These are phyloP conservation scores for Periconia sp. DNA, from an alignment of 2,329 filamentous ascomycete species.

Conservation along the genomic window DNA sequence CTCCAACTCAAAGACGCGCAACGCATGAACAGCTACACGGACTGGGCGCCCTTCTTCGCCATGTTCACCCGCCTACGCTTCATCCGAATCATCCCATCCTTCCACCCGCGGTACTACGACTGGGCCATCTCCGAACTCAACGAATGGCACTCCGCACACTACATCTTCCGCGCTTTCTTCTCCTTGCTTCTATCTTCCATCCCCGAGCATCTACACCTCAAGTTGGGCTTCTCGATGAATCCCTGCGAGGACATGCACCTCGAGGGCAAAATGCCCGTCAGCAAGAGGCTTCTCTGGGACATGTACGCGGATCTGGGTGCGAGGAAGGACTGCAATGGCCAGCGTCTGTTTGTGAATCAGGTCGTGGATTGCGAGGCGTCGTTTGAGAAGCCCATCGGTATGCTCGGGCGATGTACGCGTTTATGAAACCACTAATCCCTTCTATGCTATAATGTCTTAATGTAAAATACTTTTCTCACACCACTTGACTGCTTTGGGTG, in stretches of 20 bases:
- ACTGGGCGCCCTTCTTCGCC: constrained; percentile 30
- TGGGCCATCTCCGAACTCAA: constrained; percentile 28
- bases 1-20: constrained; percentile 33
- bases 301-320: constrained; percentile 25
- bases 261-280: constrained; percentile 15
- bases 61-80: constrained; percentile 20
- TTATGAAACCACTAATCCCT: not conserved
- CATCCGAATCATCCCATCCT: constrained; percentile 27
- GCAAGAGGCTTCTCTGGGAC: constrained; percentile 14
- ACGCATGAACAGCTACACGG: constrained; percentile 34
- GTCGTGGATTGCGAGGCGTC: constrained; percentile 3
- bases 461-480: not conserved
- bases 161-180: constrained; percentile 34
- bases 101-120: constrained; percentile 31
- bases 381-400: not conserved
- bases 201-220: constrained; percentile 19
- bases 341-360: not conserved
- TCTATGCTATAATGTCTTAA: not conserved
- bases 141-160: constrained; percentile 24
- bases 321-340: constrained; percentile 6
- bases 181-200: constrained; percentile 24
- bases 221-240: constrained; percentile 17
- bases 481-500: not conserved
- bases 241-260: constrained; percentile 14
- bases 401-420: not conserved